Base-by-base conservation (phyloP, 768 basidiomycete genomes). In the Favolaschia claudopus region DNA sequence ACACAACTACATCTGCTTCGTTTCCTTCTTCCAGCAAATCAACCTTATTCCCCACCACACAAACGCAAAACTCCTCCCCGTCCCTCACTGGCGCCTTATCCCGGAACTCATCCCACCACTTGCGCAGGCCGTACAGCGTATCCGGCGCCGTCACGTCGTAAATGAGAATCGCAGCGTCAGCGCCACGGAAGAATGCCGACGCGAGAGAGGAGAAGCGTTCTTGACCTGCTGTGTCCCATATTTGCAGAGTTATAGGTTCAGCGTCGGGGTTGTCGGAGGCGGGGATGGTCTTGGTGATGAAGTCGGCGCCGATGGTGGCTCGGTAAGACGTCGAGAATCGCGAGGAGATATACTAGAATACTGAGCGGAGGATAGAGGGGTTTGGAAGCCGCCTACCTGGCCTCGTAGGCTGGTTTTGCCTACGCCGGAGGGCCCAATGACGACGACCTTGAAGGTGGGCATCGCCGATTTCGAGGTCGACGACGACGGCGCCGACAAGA, bases 251-350 rank as follows among this genome's bases (percentile, higher is more conserved):
- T 2, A 94, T 81, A 1, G 77, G 72, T 64, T 91, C 83, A 3
- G 29, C 43, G 7, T 77, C 82, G 37, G 81, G 77, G 15, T 78
- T 75, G 5, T 67, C 79, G 38, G 87, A 84, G 67, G 91, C 85
- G 0, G 86, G 84, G 12, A 94, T 67, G 0, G 84, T 85, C 71
- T 93, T 93, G 0, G 87, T 82, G 46, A 93, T 91, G 56, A 95
- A 95, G 74, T 95, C 93, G n/a, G 89, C 87, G 19, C 93, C 93
- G 37, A 96, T 94, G 3, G 93, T 95, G 1, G 93, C 89, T 44
- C 91, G 80, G 72, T 95, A 95, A 10, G 86, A 85, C 3, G 82
- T 84, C 5, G 89, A 86, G 72, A 94, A 95, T 13, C 82, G 83
- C 25, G 87, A 85, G 10, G 89, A 87, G 64, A 93, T 86, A 70